These are phyloP conservation scores for Yarrowia deformans DNA, from an alignment of 805 yeast species.

Conservation along the genomic window DNA sequence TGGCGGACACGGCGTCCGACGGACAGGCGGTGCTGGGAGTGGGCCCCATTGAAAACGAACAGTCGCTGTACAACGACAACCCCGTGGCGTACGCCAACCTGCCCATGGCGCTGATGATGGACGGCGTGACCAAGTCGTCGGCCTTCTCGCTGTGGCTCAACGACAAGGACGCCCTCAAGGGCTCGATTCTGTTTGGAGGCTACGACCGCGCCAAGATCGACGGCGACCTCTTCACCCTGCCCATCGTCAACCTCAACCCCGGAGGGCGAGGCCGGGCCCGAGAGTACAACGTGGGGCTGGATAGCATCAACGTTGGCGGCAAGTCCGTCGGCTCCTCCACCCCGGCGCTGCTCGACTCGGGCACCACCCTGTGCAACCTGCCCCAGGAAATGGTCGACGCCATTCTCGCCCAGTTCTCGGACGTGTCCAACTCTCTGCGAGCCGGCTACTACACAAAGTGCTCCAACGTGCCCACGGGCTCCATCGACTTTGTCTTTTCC, in stretches of 20 bases:
- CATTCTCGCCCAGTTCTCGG: slow-evolving; percentile 49
- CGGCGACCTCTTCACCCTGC: slow-evolving; percentile 47
- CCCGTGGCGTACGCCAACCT: slow-evolving; percentile 47
- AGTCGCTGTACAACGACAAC: slow-evolving; percentile 42
- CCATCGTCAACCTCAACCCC: slow-evolving; percentile 48
- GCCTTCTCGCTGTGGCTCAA: slow-evolving; percentile 57
- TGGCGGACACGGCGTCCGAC: slow-evolving; percentile 70
- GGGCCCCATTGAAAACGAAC: slow-evolving; percentile 50
- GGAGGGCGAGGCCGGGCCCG: slow-evolving; percentile 44
- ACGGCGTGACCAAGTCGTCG: slow-evolving; percentile 52
- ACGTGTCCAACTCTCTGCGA: slow-evolving; percentile 66
- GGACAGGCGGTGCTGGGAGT: slow-evolving; percentile 59
- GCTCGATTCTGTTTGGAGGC: slow-evolving; percentile 45
- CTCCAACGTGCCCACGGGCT: slow-evolving; percentile 32
- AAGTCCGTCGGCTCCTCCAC: slow-evolving; percentile 33
- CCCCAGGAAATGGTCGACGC: slow-evolving; percentile 49
- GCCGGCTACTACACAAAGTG: slow-evolving; percentile 53
- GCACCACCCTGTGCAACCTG: slow-evolving; percentile 59
- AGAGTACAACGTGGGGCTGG: slow-evolving; percentile 33
- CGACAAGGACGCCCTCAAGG: slow-evolving; percentile 46
- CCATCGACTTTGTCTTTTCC: slow-evolving; percentile 80
- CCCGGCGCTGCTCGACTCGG: slow-evolving; percentile 57
- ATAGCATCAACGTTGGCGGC: slow-evolving; percentile 40
- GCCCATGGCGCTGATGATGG: slow-evolving; percentile 50
- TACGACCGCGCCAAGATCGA: slow-evolving; percentile 42